Base-by-base conservation (phyloP, 345 rosid genomes). In the Ceriops decandra region DNA sequence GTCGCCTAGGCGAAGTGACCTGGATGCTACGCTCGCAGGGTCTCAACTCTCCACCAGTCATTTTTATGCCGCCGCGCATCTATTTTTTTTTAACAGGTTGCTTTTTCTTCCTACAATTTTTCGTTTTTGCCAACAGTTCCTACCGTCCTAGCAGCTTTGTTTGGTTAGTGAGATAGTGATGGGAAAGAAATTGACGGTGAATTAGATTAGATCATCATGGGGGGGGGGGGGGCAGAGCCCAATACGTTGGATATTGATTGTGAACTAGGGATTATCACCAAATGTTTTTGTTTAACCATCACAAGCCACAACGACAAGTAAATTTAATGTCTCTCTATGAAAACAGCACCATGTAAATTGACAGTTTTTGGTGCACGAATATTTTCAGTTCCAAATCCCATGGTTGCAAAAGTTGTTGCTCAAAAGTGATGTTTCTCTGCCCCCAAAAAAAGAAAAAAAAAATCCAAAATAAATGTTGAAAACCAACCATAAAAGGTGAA, bases 221-320 rank as follows among this genome's bases (percentile, higher is more conserved):
- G 32, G 32, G 32, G 32, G 17, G 24, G 17, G 24, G 22, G 47
- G 49, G 1, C 49, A 42, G 31, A 42, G 31, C 30, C 27, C 62
- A 47, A 17, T 26, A 19, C 51, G 28, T 52, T 60, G 36, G 71
- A 72, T 13, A 13, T 21, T 60, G 71, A 72, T 70, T 52, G n/a
- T 0, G 7, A 72, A 60, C 61, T 66, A 59, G 53, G 42, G 42
- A 16, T 22, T 24, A 65, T 58, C 35, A 1, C 62, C 2, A 10
- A 62, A 46, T 6, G 17, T 24, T 63, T 56, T 30, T 11, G 60
- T 32, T 22, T 63, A 57, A 21, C 57, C 32, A 38, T 62, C 74
- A 71, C 49, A 53, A 22, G 49, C 13, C 49, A 13, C 57, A 36
- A 6, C 35, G 26, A 22, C 28, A 28, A 27, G 26, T 26, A 32